Conservation (phyloP, 2,329 filamentous ascomycete genomes). For the Plenodomus lindquistii region DNA sequence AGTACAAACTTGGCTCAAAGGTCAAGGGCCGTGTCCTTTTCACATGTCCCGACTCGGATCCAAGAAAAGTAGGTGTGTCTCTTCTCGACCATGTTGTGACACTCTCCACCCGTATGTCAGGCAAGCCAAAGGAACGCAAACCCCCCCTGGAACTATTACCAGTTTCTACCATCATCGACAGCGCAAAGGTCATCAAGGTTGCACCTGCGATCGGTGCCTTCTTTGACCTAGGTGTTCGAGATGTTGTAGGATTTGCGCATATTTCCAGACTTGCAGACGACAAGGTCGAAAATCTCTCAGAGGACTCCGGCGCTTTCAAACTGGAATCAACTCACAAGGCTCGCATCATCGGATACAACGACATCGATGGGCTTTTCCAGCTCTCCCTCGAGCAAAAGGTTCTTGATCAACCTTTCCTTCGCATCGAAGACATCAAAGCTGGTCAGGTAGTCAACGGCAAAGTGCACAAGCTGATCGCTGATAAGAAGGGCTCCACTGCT, state of each 20-base stretch:
- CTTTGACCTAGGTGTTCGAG: conserved; percentile 68
- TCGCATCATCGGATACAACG: conserved; percentile 83
- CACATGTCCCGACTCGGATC: conserved; percentile 78
- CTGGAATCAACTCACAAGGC: conserved; percentile 77
- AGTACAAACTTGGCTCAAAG: conserved; percentile 82
- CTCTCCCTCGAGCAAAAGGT: conserved; percentile 81
- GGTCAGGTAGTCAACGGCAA: conserved; percentile 80
- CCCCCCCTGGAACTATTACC: conserved; percentile 65
- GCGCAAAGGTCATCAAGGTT: conserved; percentile 78
- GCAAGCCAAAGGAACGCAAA: conserved; percentile 48
- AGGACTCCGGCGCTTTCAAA: conserved; percentile 76
- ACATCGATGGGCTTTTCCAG: conserved; percentile 82
- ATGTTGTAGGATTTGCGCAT: conserved; percentile 85
- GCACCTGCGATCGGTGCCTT: conserved; percentile 82
- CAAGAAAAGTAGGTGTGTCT: conserved; percentile 85
- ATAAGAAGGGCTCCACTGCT: conserved; percentile 76
- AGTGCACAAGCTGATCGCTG: conserved; percentile 82
- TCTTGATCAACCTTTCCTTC: conserved; percentile 84
- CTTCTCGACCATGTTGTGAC: conserved; percentile 80
- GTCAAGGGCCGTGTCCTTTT: conserved; percentile 85
- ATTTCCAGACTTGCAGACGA: conserved; percentile 90
- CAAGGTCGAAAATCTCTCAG: conserved; percentile 81
- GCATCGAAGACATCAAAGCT: conserved; percentile 85
- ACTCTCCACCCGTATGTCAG: conserved; percentile 54
- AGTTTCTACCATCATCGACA: conserved; percentile 75